phyloP scores from a whole-genome alignment of 2,329 filamentous ascomycete species.

The Apiospora sp. region DNA sequence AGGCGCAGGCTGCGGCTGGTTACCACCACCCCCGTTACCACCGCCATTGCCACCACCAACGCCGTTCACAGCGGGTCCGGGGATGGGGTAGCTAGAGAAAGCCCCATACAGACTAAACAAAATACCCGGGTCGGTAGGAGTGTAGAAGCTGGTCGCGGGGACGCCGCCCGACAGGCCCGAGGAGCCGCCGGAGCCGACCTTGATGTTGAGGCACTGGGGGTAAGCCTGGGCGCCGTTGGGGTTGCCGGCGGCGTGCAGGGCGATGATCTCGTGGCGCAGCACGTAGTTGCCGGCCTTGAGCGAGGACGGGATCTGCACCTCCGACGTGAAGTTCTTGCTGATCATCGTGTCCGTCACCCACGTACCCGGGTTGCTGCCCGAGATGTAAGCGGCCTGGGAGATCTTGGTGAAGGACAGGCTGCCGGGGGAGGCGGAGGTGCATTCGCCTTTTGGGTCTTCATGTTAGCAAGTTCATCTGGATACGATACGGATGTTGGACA shows the following conservation, averaged over 20 bases:
- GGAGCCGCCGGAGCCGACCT: conserved; percentile 50
- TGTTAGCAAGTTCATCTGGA: background rate
- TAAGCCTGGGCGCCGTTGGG: conserved; percentile 54
- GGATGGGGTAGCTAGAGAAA: conserved; percentile 36
- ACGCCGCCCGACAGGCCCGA: conserved; percentile 40
- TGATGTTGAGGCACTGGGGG: conserved; percentile 43
- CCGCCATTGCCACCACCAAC: background rate
- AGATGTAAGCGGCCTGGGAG: conserved; percentile 34
- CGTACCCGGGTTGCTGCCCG: conserved; percentile 41
- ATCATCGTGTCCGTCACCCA: conserved; percentile 52
- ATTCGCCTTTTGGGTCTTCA: conserved; percentile 39
- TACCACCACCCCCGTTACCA: background rate
- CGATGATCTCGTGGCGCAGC: conserved; percentile 59
- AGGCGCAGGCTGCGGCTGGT: background rate
- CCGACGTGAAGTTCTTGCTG: conserved; percentile 55
- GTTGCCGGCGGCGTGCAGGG: conserved; percentile 52
- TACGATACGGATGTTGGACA: background rate
- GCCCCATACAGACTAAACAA: conserved; percentile 36
- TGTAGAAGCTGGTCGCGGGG: conserved; percentile 41
- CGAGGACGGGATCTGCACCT: conserved; percentile 50
- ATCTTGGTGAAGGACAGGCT: conserved; percentile 42
- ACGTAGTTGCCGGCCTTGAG: conserved; percentile 57
- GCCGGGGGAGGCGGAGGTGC: conserved; percentile 38
- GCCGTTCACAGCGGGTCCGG: conserved; percentile 32
- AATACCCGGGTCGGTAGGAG: conserved; percentile 39